Base-by-base conservation (phyloP, 305 asterid genomes). In the Fraxinus floribunda region DNA sequence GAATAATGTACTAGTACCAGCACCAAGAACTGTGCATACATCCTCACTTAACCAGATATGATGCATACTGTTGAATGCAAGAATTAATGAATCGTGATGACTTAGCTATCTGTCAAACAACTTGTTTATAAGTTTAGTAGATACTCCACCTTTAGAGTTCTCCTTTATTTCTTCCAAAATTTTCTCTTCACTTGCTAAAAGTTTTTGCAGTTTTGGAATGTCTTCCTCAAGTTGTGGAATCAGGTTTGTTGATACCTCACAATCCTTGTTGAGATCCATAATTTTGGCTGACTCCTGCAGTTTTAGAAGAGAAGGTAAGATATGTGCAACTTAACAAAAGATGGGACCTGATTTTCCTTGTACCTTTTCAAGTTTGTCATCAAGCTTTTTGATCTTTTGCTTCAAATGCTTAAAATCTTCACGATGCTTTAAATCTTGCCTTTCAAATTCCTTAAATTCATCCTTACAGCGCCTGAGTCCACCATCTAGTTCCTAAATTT, bases 401-500 rank as follows among this genome's bases (percentile, higher is more conserved):
- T 93, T 96, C 90, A 92, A 77, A 85, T 94, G 98, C 89, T 90
- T 92, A 83, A 89, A 87, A 86, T 96, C 98, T 86, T 93, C 98
- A 35, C 94, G 93, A 71, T 93, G 88, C 82, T 96, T 93, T 85
- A 93, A 86, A 85, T 96, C 98, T 89, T 91, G 98, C 90, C 99
- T 91, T 89, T 94, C 98, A 85, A 90, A 96, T 84, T 94, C 99
- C 94, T 94, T 94, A 84, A 96, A 91, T 77, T 94, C 94, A 9
- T 92, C 98, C 88, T 88, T 97, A 89, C 95, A 86, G 71, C 62
- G 83, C 87, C 94, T 86, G 81, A 94, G 89, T 35, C 76, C 88
- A 79, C 84, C 79, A 81, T 92, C 98, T 38, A 97, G 94, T 83
- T 92, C 99, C 99, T 96, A 85, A 78, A 75, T 72, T 76, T 83